Evolutionary conservation across 163 green algal species (phyloP), one percentile per base, ranked within the genome.

Genomic region (Prototheca wickerhamii): DNA sequence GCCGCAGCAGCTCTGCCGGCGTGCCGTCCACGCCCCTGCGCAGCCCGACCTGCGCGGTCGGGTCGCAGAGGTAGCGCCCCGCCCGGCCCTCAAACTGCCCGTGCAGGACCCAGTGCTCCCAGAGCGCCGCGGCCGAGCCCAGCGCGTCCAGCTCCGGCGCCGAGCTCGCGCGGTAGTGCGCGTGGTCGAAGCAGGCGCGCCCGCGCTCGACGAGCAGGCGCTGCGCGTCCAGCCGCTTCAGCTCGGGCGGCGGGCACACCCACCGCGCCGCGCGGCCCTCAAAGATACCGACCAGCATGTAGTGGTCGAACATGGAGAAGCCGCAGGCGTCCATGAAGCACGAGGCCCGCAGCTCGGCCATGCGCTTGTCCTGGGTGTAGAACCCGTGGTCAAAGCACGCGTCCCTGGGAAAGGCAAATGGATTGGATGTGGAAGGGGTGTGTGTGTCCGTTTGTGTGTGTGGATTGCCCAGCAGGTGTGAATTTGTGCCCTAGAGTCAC

Each of bases 281-380:
- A 31, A 49, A 44, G 17, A 15, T 29, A 4, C 55, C 55, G 17
- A 44, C 55, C 32, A 61, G 55, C 55, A 61, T 31, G 55, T 49
- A 61, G 32, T 61, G 55, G 32, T 61, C 55, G 20, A 61, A 61
- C 32, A 44, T 44, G 55, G 55, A 61, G 32, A 61, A 61, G 32
- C 25, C 29, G 55, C 31, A 44, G 31, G 31, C 20, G 25, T 12
- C 20, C 25, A 29, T 49, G 30, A 44, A 31, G 51, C 51, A 58
- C n/a, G 51, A 58, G 29, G 28, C 10, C 43, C 42, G 43, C 30
- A 58, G 44, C 31, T 30, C 55, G 0, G 8, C 31, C 55, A 61
- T 28, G 7, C 30, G 43, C 4, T 42, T 26, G 60, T 65, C 28
- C 18, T 15, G 8, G 5, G 25, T 20, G 43, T 65, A 65, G 26